phyloP scores from a whole-genome alignment of 495 filamentous ascomycete species.

The Xylaria bambusicola region DNA sequence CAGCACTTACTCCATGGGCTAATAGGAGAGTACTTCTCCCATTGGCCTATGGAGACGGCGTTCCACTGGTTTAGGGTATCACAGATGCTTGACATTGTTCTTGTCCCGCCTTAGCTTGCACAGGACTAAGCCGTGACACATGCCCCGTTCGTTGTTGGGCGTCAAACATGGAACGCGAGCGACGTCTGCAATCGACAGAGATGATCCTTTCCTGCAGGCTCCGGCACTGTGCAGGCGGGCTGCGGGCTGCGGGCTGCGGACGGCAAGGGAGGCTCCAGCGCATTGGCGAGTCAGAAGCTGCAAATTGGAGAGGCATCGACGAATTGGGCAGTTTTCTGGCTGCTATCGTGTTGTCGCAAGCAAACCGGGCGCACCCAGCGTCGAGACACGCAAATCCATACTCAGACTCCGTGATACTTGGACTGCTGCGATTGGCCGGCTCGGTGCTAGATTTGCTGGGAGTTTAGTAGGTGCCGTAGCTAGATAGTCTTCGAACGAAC shows the following conservation, averaged over 20 bases:
- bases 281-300: conserved; percentile 18
- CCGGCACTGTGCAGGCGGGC: neutral
- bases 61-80: conserved; percentile 16
- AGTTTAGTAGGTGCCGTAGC: neutral
- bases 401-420: conserved; percentile 11
- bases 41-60: neutral
- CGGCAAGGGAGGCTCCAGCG: conserved; percentile 8
- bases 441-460: neutral
- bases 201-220: conserved; percentile 15
- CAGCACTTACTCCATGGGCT: conserved; percentile 2
- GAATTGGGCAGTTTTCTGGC: neutral
- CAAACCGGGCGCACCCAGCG: conserved; percentile 2
- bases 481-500: neutral
- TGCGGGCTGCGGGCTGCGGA: too few species aligned
- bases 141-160: conserved; percentile 12
- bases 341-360: neutral
- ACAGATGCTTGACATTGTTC: conserved; percentile 17
- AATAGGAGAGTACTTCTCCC: too few species aligned
- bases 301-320: conserved; percentile 2
- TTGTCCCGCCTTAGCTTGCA: conserved; percentile 2
- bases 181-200: neutral
- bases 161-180: conserved; percentile 17
- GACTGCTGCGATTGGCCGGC: conserved; percentile 12
- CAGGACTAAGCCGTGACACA: neutral
- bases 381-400: conserved; percentile 13